Base-by-base conservation (phyloP, 2,329 filamentous ascomycete species). In the Claviceps spartinae region DNA sequence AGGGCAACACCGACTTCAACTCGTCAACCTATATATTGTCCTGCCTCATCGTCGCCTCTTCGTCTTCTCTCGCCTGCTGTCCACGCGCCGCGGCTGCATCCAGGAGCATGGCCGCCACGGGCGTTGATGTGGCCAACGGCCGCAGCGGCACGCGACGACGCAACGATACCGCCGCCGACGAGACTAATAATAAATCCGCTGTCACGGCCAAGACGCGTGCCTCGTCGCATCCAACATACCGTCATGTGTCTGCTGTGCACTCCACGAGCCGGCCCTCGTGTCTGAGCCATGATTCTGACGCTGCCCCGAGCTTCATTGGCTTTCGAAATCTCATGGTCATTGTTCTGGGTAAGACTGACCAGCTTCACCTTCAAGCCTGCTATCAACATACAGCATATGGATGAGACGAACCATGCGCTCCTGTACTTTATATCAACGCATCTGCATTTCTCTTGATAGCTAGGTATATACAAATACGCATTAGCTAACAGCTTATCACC, bases 251-350 rank as follows among this genome's bases (percentile, higher is more conserved):
- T 54, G 90, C 90, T 36, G 82, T 94, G 38, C 93, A 98, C 68
- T 82, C 82, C 7, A 66, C 78, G 59, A 69, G 77, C 40, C 79
- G 81, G 54, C 81, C 85, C 7, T 95, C 91, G 24, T 89, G 86
- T 61, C 75, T 97, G 47, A 95, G 88, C 69, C 85, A 90, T 61
- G 93, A 97, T 65, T 79, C 88, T 2, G 70, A 78, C 46, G 72
- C 72, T 11, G 74, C 82, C 2, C 88, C 90, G 22, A 95, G 88
- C 65, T 97, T 96, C 64, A 71, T 95, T 16, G 93, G 93, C 0
- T 97, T 98, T 65, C 78, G 91, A 54, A 98, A 98, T 65, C 77
- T 98, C 56, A 95, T 96, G 88, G 86, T 95, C 41, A 83, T 97
- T 62, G 88, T 96, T 40, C 71, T 95, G 55, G 82, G 88, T 93